Evolutionary conservation across 1,284 basidiomycete genomes (phyloP), one percentile per base, ranked within the genome.

Genomic region (Leccinum huronense): DNA sequence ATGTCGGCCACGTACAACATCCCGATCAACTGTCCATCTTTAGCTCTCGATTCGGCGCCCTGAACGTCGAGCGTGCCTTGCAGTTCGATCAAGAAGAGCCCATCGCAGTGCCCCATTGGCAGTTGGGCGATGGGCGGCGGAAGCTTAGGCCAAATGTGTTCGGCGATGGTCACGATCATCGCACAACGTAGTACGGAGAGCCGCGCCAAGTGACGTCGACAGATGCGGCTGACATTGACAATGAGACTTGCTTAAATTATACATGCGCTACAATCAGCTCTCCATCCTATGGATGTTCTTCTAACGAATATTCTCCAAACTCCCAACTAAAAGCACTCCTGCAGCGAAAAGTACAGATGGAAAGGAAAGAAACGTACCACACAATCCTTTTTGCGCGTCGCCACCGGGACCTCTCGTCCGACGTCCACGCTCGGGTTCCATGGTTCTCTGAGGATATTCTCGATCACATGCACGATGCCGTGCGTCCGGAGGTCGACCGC

Each of bases 391-490:
- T 90, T 81, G 2, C 73, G 63, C 27, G 69, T 64, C 2, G 83
- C 76, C 69, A 80, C 73, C 0, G 89, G 88, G 1, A 90, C 87
- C 67, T 89, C 84, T 67, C 86, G 79, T 0, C 87, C 87, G 1
- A 71, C 67, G 51, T 85, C 85, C 19, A 79, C 74, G 71, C 81
- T 88, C 66, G 82, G 83, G 61, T 77, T 80, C 95, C 95, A 97
- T 16, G 94, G 90, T 51, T 88, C 80, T 2, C 80, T 79, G 55
- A 97, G 79, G 8, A 98, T 70, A 66, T 86, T 86, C 65, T 94
- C 89, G 67, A 97, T 92, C 53, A 97, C 82, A 63, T 83, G 85
- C n/a, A 87, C 85, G 68, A 98, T 96, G 11, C 88, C 84, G 72
- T 98, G 95, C 19, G 83, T 90, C 30, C 93, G 86, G 55, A 97